Evolutionary conservation across 148 eudicot genomes (phyloP).

Genomic region (Cornus controversa): DNA sequence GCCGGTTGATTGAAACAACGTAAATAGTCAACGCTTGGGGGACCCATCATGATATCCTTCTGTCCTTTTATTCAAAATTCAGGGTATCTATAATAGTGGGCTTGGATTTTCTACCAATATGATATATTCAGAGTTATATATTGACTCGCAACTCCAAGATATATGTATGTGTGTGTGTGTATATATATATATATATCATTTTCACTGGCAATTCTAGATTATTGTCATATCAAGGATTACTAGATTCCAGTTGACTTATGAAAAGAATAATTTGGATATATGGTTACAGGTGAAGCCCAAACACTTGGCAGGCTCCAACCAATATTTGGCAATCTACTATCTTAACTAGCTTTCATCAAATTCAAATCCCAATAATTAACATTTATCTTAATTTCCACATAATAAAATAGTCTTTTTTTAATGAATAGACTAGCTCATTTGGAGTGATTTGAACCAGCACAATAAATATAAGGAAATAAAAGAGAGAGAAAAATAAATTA

Average conservation of each 20-base stretch:
- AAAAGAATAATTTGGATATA: neutral
- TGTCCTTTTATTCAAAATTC: constrained; percentile 13
- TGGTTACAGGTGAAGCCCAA: neutral
- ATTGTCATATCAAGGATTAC: neutral
- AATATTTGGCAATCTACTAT: too few relatives aligned
- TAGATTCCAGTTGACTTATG: constrained; percentile 1
- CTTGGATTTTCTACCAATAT: neutral
- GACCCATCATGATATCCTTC: neutral
- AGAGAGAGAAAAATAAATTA: too few relatives aligned
- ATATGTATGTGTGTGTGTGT: too few relatives aligned
- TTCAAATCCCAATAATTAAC: too few relatives aligned
- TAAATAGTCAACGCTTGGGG: constrained; percentile 11
- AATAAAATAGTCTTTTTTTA: too few relatives aligned
- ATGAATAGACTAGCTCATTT: too few relatives aligned
- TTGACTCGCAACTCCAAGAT: neutral
- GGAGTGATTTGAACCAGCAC: too few relatives aligned
- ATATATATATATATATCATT: too few relatives aligned
- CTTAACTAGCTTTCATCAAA: too few relatives aligned
- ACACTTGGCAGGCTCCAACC: too few relatives aligned
- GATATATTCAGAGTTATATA: neutral
- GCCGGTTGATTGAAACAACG: neutral
- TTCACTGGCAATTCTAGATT: neutral
- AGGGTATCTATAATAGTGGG: constrained; percentile 8
- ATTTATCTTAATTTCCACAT: too few relatives aligned
- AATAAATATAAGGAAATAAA: too few relatives aligned